Base-by-base conservation (phyloP, 495 filamentous ascomycete genomes). In the Cercophora newfieldiana region DNA sequence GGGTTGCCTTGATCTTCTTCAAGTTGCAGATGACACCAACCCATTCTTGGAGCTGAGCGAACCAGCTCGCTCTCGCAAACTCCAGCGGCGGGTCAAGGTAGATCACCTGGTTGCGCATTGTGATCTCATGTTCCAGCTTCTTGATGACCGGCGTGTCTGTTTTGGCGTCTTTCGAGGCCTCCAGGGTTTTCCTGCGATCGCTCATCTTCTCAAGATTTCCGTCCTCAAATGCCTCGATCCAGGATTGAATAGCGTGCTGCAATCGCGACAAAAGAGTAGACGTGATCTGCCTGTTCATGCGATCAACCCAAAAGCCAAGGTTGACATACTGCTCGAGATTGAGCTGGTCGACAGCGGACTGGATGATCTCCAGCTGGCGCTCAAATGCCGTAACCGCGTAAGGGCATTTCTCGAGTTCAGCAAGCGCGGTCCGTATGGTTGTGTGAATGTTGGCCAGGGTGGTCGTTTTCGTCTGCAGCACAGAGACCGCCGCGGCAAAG, bases 311-410 rank as follows among this genome's bases (percentile, higher is more conserved):
- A 70, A 86, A 88, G 6, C 85, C 82, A 29, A 99, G 85, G 66
- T 99, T 99, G 61, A 93, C 88, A 70, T 96, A 99, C 71, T 93
- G 92, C 74, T 98, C 94, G 21, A 98, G 81, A 65, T 97, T 97
- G 48, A 99, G 86, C 72, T 96, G 93, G 80, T 99, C 96, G 8
- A 98, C 93, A 4, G 91, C 86, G 19, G 83, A 88, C 74, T 99
- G 95, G 61, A 98, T 92, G 1, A 81, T 82, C 66, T 96, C 91
- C 44, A 99, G 79, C n/a, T 88, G 88, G 26, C 87, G 80, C 66
- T 90, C 87, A 74, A 99, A 97, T 3, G 88, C 84, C 18, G 85
- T 78, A 6, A 85, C 79, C 33, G 92, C 88, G 72, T 96, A 99
- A 1, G 90, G 82, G 70, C 96, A 98, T 7, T 86, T 89, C 68